Conservation (phyloP, 768 basidiomycete genomes). For the Favolaschia claudopus region DNA sequence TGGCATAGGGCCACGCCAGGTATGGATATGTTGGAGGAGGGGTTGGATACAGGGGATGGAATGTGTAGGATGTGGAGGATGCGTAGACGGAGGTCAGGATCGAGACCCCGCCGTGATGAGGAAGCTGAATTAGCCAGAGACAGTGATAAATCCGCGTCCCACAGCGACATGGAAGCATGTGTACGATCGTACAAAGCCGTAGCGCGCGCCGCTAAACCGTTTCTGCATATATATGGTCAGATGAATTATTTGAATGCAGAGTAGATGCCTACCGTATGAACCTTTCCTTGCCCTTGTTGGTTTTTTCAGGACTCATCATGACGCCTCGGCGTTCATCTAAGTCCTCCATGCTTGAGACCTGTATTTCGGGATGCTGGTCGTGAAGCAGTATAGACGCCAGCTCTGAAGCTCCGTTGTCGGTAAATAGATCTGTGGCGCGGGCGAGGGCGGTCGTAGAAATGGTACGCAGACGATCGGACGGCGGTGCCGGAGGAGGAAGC, state of each 20-base stretch:
- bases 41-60: constrained; percentile 28
- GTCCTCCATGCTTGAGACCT: constrained; percentile 36
- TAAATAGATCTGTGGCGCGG: constrained; percentile 57
- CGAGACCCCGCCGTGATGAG: constrained; percentile 33
- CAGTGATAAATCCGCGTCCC: constrained; percentile 60
- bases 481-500: constrained; percentile 26
- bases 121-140: constrained; percentile 30
- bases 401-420: constrained; percentile 57
- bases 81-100: constrained; percentile 53
- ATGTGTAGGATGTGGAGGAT: constrained; percentile 51
- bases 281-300: constrained; percentile 49
- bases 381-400: constrained; percentile 61
- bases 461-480: constrained; percentile 50
- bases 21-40: constrained; percentile 34
- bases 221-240: constrained; percentile 42
- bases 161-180: constrained; percentile 56
- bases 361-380: constrained; percentile 50
- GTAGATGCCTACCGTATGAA: constrained; percentile 52
- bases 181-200: constrained; percentile 50
- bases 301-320: constrained; percentile 66
- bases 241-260: not conserved
- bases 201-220: constrained; percentile 62
- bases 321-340: constrained; percentile 57
- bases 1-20: constrained; percentile 54
- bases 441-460: constrained; percentile 63